Conservation (phyloP, 176 grass and related monocot genomes). For the Aegilops tauschii region DNA sequence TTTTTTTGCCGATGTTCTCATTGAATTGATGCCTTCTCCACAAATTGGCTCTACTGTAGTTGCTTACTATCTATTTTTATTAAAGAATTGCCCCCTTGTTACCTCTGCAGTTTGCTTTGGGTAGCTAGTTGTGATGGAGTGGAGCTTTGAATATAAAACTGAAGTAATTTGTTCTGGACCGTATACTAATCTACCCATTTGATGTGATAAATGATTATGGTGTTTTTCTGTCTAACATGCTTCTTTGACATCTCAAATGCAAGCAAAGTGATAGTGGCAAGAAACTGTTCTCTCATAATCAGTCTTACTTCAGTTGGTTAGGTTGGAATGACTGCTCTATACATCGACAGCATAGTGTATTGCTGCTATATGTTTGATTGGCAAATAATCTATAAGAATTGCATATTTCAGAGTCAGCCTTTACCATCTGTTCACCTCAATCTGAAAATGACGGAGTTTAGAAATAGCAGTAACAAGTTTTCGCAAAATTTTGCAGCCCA, state of each 20-base stretch:
- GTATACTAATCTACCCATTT: not conserved
- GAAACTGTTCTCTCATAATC: not conserved
- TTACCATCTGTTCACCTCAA: not conserved
- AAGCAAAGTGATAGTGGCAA: not conserved
- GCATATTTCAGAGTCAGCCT: not conserved
- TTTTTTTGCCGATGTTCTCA: not conserved
- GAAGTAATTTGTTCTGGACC: not conserved
- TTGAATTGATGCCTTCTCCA: not conserved
- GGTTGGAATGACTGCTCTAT: not conserved
- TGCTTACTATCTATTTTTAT: not conserved
- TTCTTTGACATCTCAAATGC: not conserved
- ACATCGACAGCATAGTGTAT: not conserved
- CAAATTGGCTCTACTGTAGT: not conserved
- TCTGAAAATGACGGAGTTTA: not conserved
- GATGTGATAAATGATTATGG: not conserved
- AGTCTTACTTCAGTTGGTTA: not conserved
- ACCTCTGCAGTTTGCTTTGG: not conserved
- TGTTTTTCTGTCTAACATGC: not conserved
- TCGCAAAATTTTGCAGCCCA: slow-evolving; percentile 62
- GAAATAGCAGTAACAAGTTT: slow-evolving; percentile 6
- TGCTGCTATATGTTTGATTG: not conserved
- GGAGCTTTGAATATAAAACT: not conserved
- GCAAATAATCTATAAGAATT: not conserved
- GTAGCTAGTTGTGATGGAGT: not conserved
- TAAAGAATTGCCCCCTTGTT: not conserved